Conservation (phyloP, 371 early-diverging fungal species). For the Mortierella sp. region DNA sequence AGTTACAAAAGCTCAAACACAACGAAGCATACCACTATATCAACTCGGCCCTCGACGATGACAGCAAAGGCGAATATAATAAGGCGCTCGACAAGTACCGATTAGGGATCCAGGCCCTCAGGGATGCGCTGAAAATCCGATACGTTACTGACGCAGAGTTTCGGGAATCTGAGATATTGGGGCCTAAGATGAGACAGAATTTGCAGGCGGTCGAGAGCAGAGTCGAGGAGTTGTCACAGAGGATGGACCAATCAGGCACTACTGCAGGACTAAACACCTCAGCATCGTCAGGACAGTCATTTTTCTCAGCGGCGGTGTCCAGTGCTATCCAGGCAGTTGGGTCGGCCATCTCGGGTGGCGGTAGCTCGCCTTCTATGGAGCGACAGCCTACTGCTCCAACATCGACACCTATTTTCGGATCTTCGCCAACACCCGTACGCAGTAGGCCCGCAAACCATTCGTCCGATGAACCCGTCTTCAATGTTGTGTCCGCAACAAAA, state of each 20-base stretch:
- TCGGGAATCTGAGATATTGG: constrained; percentile 57
- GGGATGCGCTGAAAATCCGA: constrained; percentile 52
- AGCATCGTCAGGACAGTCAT: constrained; percentile 10
- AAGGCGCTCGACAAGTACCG: constrained; percentile 39
- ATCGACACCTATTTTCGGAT: constrained; percentile 12
- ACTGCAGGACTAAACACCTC: background rate
- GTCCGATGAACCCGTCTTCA: constrained; percentile 37
- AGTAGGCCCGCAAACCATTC: constrained; percentile 16
- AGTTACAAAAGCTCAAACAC: constrained; percentile 32
- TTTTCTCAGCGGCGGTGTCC: constrained; percentile 28
- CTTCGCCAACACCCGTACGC: constrained; percentile 16
- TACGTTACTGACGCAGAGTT: constrained; percentile 38
- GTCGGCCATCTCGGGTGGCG: constrained; percentile 25
- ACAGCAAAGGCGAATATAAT: constrained; percentile 24
- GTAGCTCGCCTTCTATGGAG: constrained; percentile 5
- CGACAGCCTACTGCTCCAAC: background rate
- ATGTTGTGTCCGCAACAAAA: constrained; percentile 32
- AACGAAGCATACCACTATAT: constrained; percentile 43
- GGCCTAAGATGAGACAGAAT: constrained; percentile 62
- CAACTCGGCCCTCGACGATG: constrained; percentile 32
- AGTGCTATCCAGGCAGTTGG: constrained; percentile 42
- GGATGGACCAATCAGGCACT: background rate
- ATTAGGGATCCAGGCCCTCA: constrained; percentile 21
- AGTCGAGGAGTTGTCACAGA: constrained; percentile 36
- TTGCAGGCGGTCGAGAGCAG: constrained; percentile 58